These are phyloP conservation scores for Stagonosporopsis tanaceti DNA, from an alignment of 2,329 filamentous ascomycete genomes.

Conservation along the genomic window DNA sequence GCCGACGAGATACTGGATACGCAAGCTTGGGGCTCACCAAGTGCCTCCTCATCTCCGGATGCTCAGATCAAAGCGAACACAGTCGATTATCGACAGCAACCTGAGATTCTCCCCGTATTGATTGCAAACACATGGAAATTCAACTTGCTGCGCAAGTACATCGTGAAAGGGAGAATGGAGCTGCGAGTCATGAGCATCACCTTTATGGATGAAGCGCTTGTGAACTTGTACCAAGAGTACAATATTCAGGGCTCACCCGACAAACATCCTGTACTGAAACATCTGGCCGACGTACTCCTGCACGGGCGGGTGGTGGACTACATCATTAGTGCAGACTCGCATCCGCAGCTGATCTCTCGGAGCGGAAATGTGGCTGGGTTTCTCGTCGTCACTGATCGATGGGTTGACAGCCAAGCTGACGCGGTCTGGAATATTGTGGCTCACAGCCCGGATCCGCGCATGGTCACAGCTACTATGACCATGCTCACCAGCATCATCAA, in stretches of 20 bases:
- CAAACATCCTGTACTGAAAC: slow-evolving; percentile 66
- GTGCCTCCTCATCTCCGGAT: slow-evolving; percentile 19
- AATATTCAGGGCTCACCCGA: slow-evolving; percentile 50
- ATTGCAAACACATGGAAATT: slow-evolving; percentile 74
- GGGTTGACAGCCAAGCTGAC: slow-evolving; percentile 75
- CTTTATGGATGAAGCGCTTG: slow-evolving; percentile 75
- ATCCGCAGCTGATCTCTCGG: slow-evolving; percentile 85
- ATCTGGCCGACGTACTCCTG: slow-evolving; percentile 74
- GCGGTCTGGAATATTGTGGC: slow-evolving; percentile 84
- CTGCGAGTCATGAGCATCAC: slow-evolving; percentile 80
- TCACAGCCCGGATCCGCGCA: slow-evolving; percentile 81
- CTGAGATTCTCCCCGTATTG: slow-evolving; percentile 57
- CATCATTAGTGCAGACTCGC: slow-evolving; percentile 87
- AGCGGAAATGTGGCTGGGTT: slow-evolving; percentile 88
- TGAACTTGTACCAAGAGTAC: slow-evolving; percentile 65
- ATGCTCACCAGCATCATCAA: slow-evolving; percentile 65
- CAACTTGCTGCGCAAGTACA: slow-evolving; percentile 71
- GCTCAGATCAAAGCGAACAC: slow-evolving; percentile 1
- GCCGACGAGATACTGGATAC: slow-evolving; percentile 37
- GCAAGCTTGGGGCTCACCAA: slow-evolving; percentile 34
- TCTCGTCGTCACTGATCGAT: slow-evolving; percentile 78
- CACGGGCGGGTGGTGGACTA: slow-evolving; percentile 80
- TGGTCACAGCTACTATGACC: slow-evolving; percentile 79
- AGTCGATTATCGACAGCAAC: slow-evolving; percentile 32
- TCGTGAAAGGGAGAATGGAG: slow-evolving; percentile 89